phyloP scores from a whole-genome alignment of 148 eudicot species.

The Drosera capensis region DNA sequence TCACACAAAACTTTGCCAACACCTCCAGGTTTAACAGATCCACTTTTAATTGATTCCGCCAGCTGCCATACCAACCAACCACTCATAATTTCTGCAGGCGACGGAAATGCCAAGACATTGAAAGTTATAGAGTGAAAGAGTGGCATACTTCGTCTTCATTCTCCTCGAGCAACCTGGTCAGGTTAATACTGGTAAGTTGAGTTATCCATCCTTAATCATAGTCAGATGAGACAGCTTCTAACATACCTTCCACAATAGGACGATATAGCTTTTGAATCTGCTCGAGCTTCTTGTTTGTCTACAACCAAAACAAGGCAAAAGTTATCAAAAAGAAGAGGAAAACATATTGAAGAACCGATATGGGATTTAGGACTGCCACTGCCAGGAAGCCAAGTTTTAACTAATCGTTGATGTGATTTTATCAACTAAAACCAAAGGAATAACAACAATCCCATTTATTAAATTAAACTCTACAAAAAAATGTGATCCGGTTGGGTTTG shows the following conservation, averaged over 20 bases:
- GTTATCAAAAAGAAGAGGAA: neutral
- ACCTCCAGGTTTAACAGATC: conserved; percentile 60
- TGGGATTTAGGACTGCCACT: too few relatives aligned
- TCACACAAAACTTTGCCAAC: conserved; percentile 68
- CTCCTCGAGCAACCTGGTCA: conserved; percentile 83
- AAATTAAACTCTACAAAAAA: too few relatives aligned
- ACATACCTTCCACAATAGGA: conserved; percentile 89
- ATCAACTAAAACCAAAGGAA: too few relatives aligned
- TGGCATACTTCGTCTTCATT: conserved; percentile 76
- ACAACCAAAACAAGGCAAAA: conserved; percentile 6
- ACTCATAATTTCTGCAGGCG: neutral
- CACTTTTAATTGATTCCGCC: conserved; percentile 63
- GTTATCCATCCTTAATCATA: neutral
- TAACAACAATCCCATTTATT: too few relatives aligned
- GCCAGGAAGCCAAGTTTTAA: too few relatives aligned
- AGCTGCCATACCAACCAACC: conserved; percentile 31
- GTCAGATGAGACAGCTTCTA: neutral
- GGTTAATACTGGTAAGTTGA: conserved; percentile 1
- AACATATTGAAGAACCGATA: neutral
- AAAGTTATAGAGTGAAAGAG: neutral
- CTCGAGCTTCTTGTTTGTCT: conserved; percentile 92
- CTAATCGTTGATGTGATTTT: too few relatives aligned
- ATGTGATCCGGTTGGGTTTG: too few relatives aligned
- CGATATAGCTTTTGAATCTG: conserved; percentile 85
- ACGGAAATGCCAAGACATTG: neutral